A percentile compares a stretch with the other conserved stretches of the same genome.
phyloP scores from a whole-genome alignment of 148 eudicot species.

The Chenopodium berlandieri region DNA sequence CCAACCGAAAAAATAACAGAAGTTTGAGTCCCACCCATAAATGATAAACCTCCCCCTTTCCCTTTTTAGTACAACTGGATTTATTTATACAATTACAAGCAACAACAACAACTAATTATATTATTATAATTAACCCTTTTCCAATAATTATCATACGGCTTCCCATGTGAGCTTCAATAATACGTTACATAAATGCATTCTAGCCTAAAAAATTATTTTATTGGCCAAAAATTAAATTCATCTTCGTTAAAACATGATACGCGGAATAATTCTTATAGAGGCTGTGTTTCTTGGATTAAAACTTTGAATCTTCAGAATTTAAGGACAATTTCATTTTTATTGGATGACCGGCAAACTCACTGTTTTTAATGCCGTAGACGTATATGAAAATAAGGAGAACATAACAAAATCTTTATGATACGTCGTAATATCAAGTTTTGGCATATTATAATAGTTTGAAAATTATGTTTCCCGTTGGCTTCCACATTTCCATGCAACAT shows the following conservation, averaged over 20 bases:
- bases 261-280: not conserved
- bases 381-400: too few species aligned
- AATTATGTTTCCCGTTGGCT: too few species aligned
- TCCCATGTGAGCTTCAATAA: constrained; percentile 31
- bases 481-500: not conserved
- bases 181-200: constrained; percentile 1
- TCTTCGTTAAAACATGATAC: too few species aligned
- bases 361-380: too few species aligned
- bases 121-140: not conserved
- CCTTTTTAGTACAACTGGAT: not conserved
- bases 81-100: not conserved
- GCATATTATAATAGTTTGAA: too few species aligned
- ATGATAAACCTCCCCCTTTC: not conserved
- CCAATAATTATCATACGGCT: constrained; percentile 13
- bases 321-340: too few species aligned
- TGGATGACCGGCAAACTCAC: too few species aligned
- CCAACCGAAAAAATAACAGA: constrained; percentile 11
- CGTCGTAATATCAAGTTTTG: too few species aligned
- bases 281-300: not conserved
- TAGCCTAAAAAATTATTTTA: not conserved
- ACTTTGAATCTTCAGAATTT: not conserved
- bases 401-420: too few species aligned
- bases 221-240: too few species aligned
- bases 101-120: not conserved
- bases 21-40: constrained; percentile 22